phyloP scores from a whole-genome alignment of 139 green algal genomes.

The Prasinococcaceae sp. region DNA sequence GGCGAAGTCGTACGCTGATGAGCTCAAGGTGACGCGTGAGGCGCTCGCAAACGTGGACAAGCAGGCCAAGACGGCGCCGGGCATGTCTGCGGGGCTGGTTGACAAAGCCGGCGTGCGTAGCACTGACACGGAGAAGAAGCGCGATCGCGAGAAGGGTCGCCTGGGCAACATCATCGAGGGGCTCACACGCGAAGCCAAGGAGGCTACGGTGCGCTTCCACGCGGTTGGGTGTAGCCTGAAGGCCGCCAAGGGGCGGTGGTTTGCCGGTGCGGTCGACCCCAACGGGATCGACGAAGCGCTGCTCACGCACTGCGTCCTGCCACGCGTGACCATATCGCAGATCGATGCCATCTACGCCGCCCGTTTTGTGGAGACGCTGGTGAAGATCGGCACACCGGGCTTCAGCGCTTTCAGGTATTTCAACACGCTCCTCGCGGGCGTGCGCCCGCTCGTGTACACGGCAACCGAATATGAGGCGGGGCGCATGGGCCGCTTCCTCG shows the following conservation, averaged over 20 bases:
- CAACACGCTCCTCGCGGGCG: slow-evolving; percentile 8
- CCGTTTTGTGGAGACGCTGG: slow-evolving; percentile 31
- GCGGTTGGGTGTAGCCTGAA: no score
- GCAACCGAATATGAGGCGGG: slow-evolving; percentile 42
- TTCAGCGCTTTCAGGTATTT: slow-evolving; percentile 38
- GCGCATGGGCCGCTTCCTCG: slow-evolving; percentile 46
- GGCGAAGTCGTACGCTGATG: background rate
- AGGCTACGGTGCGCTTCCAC: no score
- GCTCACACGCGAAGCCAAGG: no score
- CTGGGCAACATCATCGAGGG: no score
- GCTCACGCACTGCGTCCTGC: slow-evolving; percentile 40
- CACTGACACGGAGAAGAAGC: no score
- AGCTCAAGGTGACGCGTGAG: background rate
- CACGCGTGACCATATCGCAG: slow-evolving; percentile 33
- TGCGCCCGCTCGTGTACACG: slow-evolving; percentile 20
- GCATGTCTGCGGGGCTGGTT: no score
- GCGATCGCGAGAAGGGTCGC: no score
- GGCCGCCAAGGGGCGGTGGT: no score
- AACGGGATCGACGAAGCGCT: no score
- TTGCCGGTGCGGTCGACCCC: no score
- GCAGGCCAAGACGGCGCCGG: background rate
- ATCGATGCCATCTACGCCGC: slow-evolving; percentile 46
- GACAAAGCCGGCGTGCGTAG: no score
- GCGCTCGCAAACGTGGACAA: background rate
- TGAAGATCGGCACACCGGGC: slow-evolving; percentile 26